Evolutionary conservation across 2,329 filamentous ascomycete genomes (phyloP).

Genomic region (Corniculantispora saksenae): DNA sequence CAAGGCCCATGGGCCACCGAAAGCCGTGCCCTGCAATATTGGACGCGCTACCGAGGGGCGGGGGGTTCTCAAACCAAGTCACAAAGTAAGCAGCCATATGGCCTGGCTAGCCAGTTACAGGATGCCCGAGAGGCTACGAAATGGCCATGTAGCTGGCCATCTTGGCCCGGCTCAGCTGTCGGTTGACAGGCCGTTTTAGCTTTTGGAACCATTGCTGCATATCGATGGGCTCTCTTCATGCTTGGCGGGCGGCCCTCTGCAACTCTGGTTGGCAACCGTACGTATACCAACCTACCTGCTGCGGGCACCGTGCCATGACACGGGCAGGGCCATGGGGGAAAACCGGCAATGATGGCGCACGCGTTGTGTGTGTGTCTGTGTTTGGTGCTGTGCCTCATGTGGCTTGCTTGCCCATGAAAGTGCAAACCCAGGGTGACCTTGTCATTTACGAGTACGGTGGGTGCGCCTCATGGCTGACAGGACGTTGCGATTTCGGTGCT

Average conservation of each 20-base stretch:
- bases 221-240: background rate
- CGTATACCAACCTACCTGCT: too few species aligned
- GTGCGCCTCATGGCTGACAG: constrained; percentile 7
- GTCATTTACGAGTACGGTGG: constrained; percentile 1
- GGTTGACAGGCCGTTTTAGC: constrained; percentile 5
- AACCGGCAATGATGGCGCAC: too few species aligned
- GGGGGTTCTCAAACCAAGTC: background rate
- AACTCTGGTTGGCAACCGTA: too few species aligned
- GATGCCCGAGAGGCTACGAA: background rate
- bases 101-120: background rate
- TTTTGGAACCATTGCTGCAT: background rate
- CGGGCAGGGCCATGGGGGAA: too few species aligned
- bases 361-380: too few species aligned
- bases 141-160: background rate
- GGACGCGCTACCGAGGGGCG: background rate
- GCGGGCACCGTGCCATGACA: constrained; percentile 8
- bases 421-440: too few species aligned
- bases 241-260: background rate
- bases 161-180: background rate
- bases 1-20: background rate
- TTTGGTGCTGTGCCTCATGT: background rate
- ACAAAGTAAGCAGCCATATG: background rate
- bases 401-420: background rate
- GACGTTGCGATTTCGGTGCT: constrained; percentile 12
- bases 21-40: constrained; percentile 16